phyloP scores from a whole-genome alignment of 1,284 basidiomycete genomes.

The Leccinum cinnamomeum region DNA sequence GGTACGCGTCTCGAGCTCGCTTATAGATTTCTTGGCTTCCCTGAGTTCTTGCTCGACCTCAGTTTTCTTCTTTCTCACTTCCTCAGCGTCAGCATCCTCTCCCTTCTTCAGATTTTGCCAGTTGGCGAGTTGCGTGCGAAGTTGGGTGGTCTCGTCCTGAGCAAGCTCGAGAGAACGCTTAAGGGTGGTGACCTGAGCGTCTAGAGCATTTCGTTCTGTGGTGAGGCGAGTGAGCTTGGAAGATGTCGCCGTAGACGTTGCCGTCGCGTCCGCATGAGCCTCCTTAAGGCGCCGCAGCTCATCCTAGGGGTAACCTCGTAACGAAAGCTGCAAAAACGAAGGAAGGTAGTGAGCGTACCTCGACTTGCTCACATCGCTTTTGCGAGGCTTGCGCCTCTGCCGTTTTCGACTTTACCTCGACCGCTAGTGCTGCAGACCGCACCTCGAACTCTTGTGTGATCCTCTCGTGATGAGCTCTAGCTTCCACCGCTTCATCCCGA shows the following conservation, averaged over 20 bases:
- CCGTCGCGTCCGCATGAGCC: conserved; percentile 47
- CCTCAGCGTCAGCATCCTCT: conserved; percentile 57
- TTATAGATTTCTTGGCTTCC: conserved; percentile 47
- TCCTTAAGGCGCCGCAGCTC: conserved; percentile 47
- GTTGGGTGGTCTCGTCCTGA: conserved; percentile 51
- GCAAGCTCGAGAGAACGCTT: conserved; percentile 57
- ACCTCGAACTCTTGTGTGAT: conserved; percentile 34
- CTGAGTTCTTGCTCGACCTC: conserved; percentile 57
- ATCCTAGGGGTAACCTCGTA: conserved; percentile 32
- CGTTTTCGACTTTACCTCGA: conserved; percentile 41
- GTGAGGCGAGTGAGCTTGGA: conserved; percentile 56
- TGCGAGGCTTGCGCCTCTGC: conserved; percentile 38
- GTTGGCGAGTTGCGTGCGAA: conserved; percentile 63
- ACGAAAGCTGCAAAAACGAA: background rate
- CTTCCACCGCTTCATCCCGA: conserved; percentile 36
- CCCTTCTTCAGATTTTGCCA: conserved; percentile 67
- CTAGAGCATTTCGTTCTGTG: conserved; percentile 57
- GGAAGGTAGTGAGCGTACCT: conserved; percentile 37
- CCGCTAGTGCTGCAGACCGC: conserved; percentile 33
- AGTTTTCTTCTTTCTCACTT: conserved; percentile 51
- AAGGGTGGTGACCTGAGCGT: conserved; percentile 52
- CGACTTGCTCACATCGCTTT: conserved; percentile 43
- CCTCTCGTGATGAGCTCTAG: conserved; percentile 27
- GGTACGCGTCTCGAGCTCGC: conserved; percentile 39
- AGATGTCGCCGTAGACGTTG: conserved; percentile 44